Base-by-base conservation (phyloP, 345 rosid species). In the Cardamine chenopodiifolia region DNA sequence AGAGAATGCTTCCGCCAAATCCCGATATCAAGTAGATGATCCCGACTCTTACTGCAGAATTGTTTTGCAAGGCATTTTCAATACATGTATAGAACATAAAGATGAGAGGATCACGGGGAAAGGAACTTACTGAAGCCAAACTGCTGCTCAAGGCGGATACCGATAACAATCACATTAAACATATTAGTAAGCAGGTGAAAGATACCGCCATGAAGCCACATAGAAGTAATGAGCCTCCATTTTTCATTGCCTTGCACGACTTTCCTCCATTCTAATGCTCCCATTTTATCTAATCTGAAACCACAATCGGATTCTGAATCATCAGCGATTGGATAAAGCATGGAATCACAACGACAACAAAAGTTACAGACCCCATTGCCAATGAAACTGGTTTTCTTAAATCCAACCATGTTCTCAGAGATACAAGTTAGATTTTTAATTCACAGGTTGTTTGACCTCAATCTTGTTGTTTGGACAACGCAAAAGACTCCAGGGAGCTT, bases 151-250 rank as follows among this genome's bases (percentile, higher is more conserved):
- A 91, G 98, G 68, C 93, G 90, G 79, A 88, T 81, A 71, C 97
- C 97, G 19, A 92, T 78, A 34, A 92, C 72, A 77, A 90, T 65
- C 75, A 90, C 58, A 79, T 93, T 83, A 74, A 90, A 54, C 95
- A 94, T 86, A 72, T 90, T 94, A 39, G 84, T 82, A 60, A 89
- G 76, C 64, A 95, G 83, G 82, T 95, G 99, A 74, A 95, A 72
- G 77, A 95, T 79, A 55, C 99, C 99, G 0, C 92, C 99, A 35
- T 95, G 99, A 70, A 95, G 77, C 98, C 98, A 92, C 78, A 90
- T 85, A 55, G 97, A 88, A 17, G 86, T 78, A 39, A 92, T 18
- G 0, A 95, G 91, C 75, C 98, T 89, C 98, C 99, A 95, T 76
- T 89, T 92, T 79, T 95, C 92, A 79, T 88, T 59, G 25, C 53